Base-by-base conservation (phyloP, 805 yeast species). In the Lachancea quebecensis region DNA sequence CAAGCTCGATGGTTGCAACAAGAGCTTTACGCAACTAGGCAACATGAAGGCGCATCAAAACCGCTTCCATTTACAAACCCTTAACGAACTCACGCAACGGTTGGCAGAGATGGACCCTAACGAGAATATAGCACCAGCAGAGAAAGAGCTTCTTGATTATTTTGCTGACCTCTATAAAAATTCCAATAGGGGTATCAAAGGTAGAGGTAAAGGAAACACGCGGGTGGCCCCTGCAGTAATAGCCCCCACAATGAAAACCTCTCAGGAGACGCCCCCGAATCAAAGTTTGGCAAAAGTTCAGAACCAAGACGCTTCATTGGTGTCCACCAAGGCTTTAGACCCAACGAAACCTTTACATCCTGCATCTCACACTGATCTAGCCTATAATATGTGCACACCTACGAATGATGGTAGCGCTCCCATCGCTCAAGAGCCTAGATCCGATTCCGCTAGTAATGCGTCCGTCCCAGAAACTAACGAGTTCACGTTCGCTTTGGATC, bases 31-130 rank as follows among this genome's bases (percentile, higher is more conserved):
- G 1, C 98, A 90, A 68, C 71, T 90, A 55, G 97, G 97, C 2
- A 90, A 90, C 59, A 74, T 90, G 71, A 90, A 91, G 65, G 85
- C 95, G 1, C 98, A 91, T 64, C 98, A 90, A 60, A 91, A 90
- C 65, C 73, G 90, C 55, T 88, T 89, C 59, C 98, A 89, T 64
- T 65, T 80, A 51, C 77, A 77, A 12, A 81, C 95, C 0, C 70
- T 91, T 51, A 79, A 79, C 52, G 70, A 69, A 29, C 69, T 89
- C 59, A 85, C 95, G 1, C 76, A 72, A 47, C 77, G 73, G 53
- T 65, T 85, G 50, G 89, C 91, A 1, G 81, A 78, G 51, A 65
- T 80, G 44, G 77, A 81, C 16, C 74, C 77, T 3, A 70, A 73
- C 35, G 64, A 66, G 41, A 53, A 58, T 25, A 67, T 80, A 46